Evolutionary conservation across 306 rosid species (phyloP).

Genomic region (Hylodesmum podocarpum): DNA sequence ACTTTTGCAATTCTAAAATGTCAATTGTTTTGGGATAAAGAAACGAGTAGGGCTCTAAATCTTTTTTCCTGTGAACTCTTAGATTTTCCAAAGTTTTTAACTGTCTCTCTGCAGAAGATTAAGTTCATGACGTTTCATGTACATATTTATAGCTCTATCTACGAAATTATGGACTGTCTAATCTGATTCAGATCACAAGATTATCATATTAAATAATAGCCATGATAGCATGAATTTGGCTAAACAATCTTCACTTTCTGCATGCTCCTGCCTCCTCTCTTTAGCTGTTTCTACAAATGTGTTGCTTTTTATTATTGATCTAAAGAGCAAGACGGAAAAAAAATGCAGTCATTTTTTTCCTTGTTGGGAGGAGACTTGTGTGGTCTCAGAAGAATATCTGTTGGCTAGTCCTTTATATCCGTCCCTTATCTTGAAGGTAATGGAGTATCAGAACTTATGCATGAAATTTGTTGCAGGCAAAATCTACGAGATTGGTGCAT

Average conservation of each 20-base stretch:
- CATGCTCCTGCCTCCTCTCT: neutral
- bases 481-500: slow-evolving; percentile 50
- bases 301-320: neutral
- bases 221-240: neutral
- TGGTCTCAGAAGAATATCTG: neutral
- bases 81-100: neutral
- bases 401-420: neutral
- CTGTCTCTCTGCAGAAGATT: neutral
- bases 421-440: slow-evolving; percentile 3
- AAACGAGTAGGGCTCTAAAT: neutral
- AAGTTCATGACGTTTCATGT: neutral
- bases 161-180: neutral
- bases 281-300: neutral
- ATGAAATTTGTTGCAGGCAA: slow-evolving; percentile 48
- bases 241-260: neutral
- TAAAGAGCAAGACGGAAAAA: neutral
- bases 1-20: too few species aligned
- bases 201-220: neutral
- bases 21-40: too few species aligned
- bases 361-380: neutral
- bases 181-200: neutral
- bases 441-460: neutral
- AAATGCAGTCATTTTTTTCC: neutral
- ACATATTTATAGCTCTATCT: neutral
- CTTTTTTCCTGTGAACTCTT: neutral